Evolutionary conservation across 495 filamentous ascomycete genomes (phyloP), one percentile per base, ranked within the genome.

Genomic region (Saxophila tyrrhenica): DNA sequence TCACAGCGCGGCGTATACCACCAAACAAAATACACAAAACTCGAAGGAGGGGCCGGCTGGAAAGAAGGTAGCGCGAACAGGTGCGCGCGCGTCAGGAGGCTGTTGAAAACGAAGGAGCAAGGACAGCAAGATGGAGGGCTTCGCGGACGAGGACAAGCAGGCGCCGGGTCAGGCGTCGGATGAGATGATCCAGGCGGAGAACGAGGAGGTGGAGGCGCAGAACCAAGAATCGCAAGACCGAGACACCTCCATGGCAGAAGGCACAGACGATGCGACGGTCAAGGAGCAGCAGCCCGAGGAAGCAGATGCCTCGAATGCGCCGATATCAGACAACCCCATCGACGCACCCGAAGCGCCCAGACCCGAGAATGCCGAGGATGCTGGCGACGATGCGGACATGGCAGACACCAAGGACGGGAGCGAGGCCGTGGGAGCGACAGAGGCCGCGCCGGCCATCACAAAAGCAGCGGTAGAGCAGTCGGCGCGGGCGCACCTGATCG

Each of bases 351-450:
- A 83, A 45, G 89, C 78, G 9, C 86, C 89, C 29, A 78, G 78
- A 61, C 76, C 80, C 32, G 85, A 83, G 65, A 54, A 54, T 25
- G 58, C 39, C 11, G 79, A 78, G 44, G 73, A 73, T 45, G 80
- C 80, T n/a, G 65, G 54, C 29, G 83, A 87, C 57, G 89, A 95
- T 63, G 87, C 89, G 62, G 88, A 94, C 59, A 94, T 94, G 88
- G 84, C 75, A 50, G 88, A 85, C 50, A 81, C 57, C 17, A 58
- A 62, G 25, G 56, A 62, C 9, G 52, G 56, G 47, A 55, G 49
- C 13, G 51, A 51, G 8, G 46, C 51, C 1, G 35, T 19, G 5
- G 39, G 20, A 5, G 66, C 59, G 22, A 66, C 61, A 22, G 62
- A 67, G 15, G 67, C 56, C 35, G 65, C 65, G 16, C 83, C 77